Conservation (phyloP, 768 basidiomycete genomes). For the Termitomyces sp. region DNA sequence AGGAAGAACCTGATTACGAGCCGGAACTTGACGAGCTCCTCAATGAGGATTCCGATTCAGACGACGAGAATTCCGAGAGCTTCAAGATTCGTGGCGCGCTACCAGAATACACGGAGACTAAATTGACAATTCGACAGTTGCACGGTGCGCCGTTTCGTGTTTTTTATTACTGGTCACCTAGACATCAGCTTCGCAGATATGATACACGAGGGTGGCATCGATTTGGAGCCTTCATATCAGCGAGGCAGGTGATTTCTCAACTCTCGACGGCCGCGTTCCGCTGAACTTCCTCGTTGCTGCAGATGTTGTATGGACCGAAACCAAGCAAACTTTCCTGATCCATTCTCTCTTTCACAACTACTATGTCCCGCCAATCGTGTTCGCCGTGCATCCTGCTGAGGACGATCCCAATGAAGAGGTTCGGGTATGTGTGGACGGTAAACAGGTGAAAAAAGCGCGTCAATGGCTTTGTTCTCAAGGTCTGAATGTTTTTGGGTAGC, state of each 20-base stretch:
- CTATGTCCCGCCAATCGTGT: conserved; percentile 78
- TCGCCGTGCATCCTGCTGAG: conserved; percentile 44
- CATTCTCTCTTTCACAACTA: conserved; percentile 78
- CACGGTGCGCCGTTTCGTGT: conserved; percentile 37
- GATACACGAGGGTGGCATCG: conserved; percentile 68
- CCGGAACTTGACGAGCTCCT: conserved; percentile 48
- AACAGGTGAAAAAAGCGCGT: conserved; percentile 58
- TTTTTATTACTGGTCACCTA: background rate
- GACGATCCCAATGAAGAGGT: conserved; percentile 53
- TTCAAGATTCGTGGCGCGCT: conserved; percentile 45
- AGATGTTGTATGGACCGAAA: conserved; percentile 78
- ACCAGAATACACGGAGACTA: conserved; percentile 33
- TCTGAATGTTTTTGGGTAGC: conserved; percentile 30
- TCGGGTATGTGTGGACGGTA: conserved; percentile 76
- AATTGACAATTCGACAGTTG: conserved; percentile 41
- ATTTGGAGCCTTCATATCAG: conserved; percentile 71
- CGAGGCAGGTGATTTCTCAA: conserved; percentile 42
- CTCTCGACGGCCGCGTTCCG: background rate
- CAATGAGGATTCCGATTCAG: conserved; percentile 39
- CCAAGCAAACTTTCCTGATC: conserved; percentile 68
- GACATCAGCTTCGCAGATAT: conserved; percentile 32
- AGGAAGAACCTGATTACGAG: conserved; percentile 20
- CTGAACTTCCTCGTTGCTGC: background rate
- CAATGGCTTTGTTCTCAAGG: conserved; percentile 14
- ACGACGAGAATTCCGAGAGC: conserved; percentile 33